Evolutionary conservation across 208 protist genomes (phyloP).

Genomic region (Wallacemonas sp.): DNA sequence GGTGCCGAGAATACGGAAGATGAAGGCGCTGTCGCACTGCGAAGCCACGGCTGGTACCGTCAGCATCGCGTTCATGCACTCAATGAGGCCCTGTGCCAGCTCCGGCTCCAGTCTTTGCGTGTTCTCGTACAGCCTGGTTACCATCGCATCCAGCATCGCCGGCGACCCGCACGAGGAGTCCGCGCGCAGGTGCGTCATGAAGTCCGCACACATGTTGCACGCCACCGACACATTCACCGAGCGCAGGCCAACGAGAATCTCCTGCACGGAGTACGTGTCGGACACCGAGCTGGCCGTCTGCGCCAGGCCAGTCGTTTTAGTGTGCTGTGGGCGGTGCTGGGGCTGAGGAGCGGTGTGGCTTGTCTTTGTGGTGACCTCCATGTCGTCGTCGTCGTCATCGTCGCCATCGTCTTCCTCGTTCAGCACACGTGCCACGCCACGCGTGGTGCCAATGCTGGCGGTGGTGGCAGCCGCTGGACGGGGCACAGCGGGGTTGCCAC

Average conservation of each 20-base stretch:
- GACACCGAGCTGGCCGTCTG: neutral
- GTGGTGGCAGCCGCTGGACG: no score
- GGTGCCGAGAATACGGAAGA: conserved; percentile 70
- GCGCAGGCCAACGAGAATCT: conserved; percentile 75
- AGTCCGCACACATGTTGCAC: conserved; percentile 66
- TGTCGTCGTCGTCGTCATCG: neutral
- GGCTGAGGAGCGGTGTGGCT: neutral
- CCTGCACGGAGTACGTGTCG: conserved; percentile 72
- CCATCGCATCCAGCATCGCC: conserved; percentile 82
- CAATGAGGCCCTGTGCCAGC: conserved; percentile 61
- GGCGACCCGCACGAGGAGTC: conserved; percentile 71
- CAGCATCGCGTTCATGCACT: conserved; percentile 73
- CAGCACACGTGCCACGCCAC: neutral
- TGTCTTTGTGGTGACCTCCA: neutral
- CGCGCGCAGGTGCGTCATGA: conserved; percentile 56
- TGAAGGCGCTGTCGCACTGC: conserved; percentile 68
- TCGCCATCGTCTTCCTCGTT: conserved; percentile 8
- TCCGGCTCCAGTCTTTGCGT: conserved; percentile 53
- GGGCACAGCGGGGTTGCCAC: neutral
- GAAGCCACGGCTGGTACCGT: conserved; percentile 38
- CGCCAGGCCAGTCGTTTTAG: neutral
- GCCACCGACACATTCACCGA: conserved; percentile 60
- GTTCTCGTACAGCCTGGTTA: conserved; percentile 79
- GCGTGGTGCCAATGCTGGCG: neutral
- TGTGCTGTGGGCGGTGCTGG: neutral